Conservation (phyloP, 192 early-diverging fungal species). For the Cetraspora pellucida region DNA sequence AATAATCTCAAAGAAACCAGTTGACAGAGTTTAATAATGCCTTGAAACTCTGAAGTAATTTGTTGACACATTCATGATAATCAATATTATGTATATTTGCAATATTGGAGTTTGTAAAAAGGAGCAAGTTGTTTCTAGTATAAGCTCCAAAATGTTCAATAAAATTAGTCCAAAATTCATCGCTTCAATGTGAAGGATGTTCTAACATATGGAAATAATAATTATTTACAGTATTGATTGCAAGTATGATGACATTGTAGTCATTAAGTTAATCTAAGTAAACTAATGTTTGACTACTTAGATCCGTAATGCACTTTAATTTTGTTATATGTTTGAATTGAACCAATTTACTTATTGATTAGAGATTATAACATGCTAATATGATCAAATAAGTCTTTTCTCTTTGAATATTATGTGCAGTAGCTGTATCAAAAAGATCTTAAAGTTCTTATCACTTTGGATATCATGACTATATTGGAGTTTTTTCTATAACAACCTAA, state of each 20-base stretch:
- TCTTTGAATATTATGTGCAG: neutral
- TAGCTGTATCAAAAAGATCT: neutral
- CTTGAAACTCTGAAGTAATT: neutral
- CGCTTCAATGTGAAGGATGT: neutral
- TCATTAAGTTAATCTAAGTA: neutral
- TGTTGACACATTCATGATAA: constrained; percentile 17
- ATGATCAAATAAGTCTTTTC: neutral
- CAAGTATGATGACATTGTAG: neutral
- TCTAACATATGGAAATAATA: constrained; percentile 7
- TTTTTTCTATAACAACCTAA: constrained; percentile 4
- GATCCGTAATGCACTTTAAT: neutral
- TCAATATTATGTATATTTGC: constrained; percentile 8
- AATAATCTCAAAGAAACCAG: neutral
- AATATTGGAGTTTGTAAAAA: constrained; percentile 6
- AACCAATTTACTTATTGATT: neutral
- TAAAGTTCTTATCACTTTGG: neutral
- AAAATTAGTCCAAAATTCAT: constrained; percentile 7
- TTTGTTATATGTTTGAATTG: too few relatives aligned
- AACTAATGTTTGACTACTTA: neutral
- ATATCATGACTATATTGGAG: neutral
- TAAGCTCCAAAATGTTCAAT: constrained; percentile 10
- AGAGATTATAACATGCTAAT: neutral
- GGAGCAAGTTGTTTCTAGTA: neutral
- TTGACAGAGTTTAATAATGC: constrained; percentile 13
- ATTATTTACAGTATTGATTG: constrained; percentile 7